Base-by-base conservation (phyloP, 768 basidiomycete genomes). In the Coprinopsis marcescibilis region DNA sequence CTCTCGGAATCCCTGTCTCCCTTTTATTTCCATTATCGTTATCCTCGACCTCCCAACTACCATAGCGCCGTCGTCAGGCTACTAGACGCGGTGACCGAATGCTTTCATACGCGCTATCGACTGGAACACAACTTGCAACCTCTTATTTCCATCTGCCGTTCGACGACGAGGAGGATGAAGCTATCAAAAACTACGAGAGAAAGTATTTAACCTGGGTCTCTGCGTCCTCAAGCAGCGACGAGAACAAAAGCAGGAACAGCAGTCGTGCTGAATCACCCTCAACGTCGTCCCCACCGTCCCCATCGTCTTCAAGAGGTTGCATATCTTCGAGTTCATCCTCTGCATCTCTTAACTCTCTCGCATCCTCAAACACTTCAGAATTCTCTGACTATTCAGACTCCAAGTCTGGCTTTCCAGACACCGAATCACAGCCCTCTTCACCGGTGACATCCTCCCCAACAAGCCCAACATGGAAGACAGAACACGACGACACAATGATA, bases 141-240 rank as follows among this genome's bases (percentile, higher is more conserved):
- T 70, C 74, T 4, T 83, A 80, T 61, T 83, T 85, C 55, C 71
- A 78, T 55, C 69, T 81, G 7, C 82, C 83, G 17, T 65, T 81
- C 51, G 80, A 81, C 58, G 77, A 81, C 48, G 66, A 75, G 46
- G 70, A 78, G 55, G 70, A 75, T 50, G 65, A 71, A 15, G 67
- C 72, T 34, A 71, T 75, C 45, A 65, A 71, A 30, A 63, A 62
- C 26, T 73, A 74, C 44, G 58, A 73, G 52, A 63, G 68, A 34
- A 75, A 72, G 62, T 72, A 64, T 49, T 53, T 78, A 10, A 74
- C 74, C n/a, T 78, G 75, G 75, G 60, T 64, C 3, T 62, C 70
- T 21, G 70, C 71, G 35, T 62, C 68, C 11, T 65, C 38, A 13
- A 24, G 23, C 27, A 41, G 46, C 23, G 7, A 29, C 8, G 19